These are phyloP conservation scores for Malassezia psittaci DNA, from an alignment of 1,284 basidiomycete genomes.

Conservation along the genomic window DNA sequence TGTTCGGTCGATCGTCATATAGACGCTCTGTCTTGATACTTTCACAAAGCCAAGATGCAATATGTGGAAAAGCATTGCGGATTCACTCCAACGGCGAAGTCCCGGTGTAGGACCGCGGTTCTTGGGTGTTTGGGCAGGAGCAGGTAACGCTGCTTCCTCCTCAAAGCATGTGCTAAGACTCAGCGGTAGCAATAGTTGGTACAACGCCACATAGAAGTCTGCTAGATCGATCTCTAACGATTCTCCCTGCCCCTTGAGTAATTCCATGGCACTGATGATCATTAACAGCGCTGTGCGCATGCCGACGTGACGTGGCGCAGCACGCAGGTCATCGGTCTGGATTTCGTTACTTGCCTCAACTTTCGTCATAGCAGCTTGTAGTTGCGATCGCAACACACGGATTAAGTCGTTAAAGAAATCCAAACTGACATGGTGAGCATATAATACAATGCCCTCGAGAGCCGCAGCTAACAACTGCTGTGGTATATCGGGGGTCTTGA, in stretches of 20 bases:
- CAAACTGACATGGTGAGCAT: slow-evolving; percentile 90
- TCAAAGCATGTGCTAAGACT: slow-evolving; percentile 52
- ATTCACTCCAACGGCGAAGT: slow-evolving; percentile 23
- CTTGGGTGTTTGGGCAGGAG: slow-evolving; percentile 1
- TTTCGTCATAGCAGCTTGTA: slow-evolving; percentile 50
- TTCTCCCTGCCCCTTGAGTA: slow-evolving; percentile 94
- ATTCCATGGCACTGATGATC: slow-evolving; percentile 88
- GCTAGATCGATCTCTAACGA: slow-evolving; percentile 86
- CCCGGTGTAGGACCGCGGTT: slow-evolving; percentile 15
- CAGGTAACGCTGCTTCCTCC: slow-evolving; percentile 33
- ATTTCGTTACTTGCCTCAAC: slow-evolving; percentile 4
- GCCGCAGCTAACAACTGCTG: slow-evolving; percentile 76
- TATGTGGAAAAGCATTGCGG: slow-evolving; percentile 72
- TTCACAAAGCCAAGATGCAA: slow-evolving; percentile 66
- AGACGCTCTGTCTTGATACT: slow-evolving; percentile 49
- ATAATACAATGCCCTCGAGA: slow-evolving; percentile 80
- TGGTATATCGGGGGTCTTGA: slow-evolving; percentile 69
- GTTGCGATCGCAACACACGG: slow-evolving; percentile 69
- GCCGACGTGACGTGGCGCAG: slow-evolving; percentile 36
- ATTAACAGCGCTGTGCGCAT: slow-evolving; percentile 64
- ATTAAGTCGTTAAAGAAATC: slow-evolving; percentile 97
- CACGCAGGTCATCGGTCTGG: slow-evolving; percentile 7
- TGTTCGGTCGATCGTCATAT: slow-evolving; percentile 62
- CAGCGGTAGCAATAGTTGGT: slow-evolving; percentile 54
- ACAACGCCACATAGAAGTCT: slow-evolving; percentile 73